Conservation (phyloP, 805 yeast species). For the Myxozyma vanderwaltii region DNA sequence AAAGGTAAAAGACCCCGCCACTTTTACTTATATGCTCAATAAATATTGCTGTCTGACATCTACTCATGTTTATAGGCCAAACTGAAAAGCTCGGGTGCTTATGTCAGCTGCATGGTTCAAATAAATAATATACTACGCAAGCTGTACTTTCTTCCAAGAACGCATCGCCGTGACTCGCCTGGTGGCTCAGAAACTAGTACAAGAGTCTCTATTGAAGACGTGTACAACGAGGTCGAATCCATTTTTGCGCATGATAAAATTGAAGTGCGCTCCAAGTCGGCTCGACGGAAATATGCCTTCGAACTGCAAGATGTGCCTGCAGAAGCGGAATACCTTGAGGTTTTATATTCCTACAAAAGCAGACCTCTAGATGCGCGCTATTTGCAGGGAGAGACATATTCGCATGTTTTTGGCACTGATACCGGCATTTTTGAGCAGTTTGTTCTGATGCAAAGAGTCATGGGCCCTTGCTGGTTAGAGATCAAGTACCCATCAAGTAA, state of each 20-base stretch:
- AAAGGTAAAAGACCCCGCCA: too few relatives aligned
- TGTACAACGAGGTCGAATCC: constrained; percentile 74
- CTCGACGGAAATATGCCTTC: constrained; percentile 80
- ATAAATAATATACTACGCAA: constrained; percentile 70
- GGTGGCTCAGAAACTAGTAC: constrained; percentile 48
- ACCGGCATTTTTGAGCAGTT: constrained; percentile 80
- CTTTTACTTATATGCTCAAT: neutral
- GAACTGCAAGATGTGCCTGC: constrained; percentile 78
- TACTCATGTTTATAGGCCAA: constrained; percentile 35
- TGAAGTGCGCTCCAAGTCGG: constrained; percentile 68
- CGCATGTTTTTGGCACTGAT: constrained; percentile 76
- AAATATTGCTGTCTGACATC: neutral
- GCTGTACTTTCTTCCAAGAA: constrained; percentile 74
- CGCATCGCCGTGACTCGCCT: constrained; percentile 40
- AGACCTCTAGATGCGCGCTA: constrained; percentile 53
- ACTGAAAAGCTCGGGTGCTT: constrained; percentile 52
- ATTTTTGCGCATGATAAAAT: constrained; percentile 65
- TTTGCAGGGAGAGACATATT: constrained; percentile 73
- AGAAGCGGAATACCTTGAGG: constrained; percentile 76
- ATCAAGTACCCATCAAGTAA: constrained; percentile 64
- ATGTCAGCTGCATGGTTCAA: constrained; percentile 77
- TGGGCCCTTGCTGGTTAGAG: constrained; percentile 98
- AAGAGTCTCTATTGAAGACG: constrained; percentile 59
- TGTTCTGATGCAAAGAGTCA: constrained; percentile 75
- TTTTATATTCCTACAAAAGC: constrained; percentile 67